A percentile compares a stretch with the other conserved stretches of the same genome.
Conservation (phyloP, 192 early-diverging fungal species). For the Coemansia sp. region DNA sequence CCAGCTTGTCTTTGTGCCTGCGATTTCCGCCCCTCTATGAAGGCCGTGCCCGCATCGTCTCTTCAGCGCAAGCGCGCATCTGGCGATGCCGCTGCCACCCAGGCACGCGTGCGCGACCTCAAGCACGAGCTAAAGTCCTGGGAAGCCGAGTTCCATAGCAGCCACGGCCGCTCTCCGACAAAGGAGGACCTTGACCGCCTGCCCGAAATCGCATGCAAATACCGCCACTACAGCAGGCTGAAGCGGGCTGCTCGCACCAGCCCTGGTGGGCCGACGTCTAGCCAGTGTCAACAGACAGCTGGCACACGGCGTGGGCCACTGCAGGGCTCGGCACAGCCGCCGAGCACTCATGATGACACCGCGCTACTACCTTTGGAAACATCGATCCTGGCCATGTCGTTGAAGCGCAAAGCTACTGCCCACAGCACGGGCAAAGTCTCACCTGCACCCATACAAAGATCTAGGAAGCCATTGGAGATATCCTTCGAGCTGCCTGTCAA, state of each 20-base stretch:
- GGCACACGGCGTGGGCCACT: too few relatives aligned
- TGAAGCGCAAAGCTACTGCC: slow-evolving; percentile 26
- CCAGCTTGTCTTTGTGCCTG: too few relatives aligned
- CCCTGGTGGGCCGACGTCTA: too few relatives aligned
- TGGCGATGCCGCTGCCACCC: too few relatives aligned
- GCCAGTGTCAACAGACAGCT: too few relatives aligned
- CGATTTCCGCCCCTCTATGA: too few relatives aligned
- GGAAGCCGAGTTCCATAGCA: slow-evolving; percentile 29
- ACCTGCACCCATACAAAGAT: background rate
- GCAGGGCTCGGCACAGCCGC: background rate
- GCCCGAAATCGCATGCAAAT: slow-evolving; percentile 32
- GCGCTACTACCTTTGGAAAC: slow-evolving; percentile 24
- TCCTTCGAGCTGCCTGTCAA: too few relatives aligned
- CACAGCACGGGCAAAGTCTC: background rate
- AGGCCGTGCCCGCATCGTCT: too few relatives aligned
- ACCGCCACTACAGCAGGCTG: slow-evolving; percentile 36
- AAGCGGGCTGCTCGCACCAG: slow-evolving; percentile 2
- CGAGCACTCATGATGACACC: background rate
- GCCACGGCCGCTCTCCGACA: slow-evolving; percentile 27
- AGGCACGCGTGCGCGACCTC: slow-evolving; percentile 13
- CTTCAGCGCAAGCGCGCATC: too few relatives aligned
- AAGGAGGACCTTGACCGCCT: slow-evolving; percentile 19
- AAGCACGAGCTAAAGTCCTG: slow-evolving; percentile 45
- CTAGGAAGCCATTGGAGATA: background rate
- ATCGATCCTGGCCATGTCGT: slow-evolving; percentile 11